Evolutionary conservation across 768 basidiomycete species (phyloP), one percentile per base, ranked within the genome.

Genomic region (Sistotremastrum suecicum): DNA sequence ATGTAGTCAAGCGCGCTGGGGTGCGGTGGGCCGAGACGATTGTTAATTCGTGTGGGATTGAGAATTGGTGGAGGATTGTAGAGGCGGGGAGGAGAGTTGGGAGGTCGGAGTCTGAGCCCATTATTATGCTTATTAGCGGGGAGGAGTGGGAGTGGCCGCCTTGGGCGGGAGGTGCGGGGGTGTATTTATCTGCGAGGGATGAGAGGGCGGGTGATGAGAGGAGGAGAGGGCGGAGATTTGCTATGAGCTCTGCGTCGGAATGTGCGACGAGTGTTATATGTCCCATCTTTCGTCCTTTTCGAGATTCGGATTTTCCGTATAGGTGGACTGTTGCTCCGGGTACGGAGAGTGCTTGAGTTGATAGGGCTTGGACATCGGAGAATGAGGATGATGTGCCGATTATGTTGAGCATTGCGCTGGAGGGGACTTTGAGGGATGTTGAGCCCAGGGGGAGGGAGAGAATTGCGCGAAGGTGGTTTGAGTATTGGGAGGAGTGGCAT

Each of bases 71-170:
- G 12, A 98, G 74, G 47, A 95, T 79, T 39, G 71, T 76, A 0
- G 94, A 84, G 10, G 86, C 88, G 4, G 90, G 83, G 10, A 86
- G 71, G 83, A 99, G 91, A 12, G 81, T 78, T 0, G 89, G 86
- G n/a, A 99, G 67, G 60, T 99, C 95, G 9, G 94, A 97, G 63
- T 98, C 94, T 7, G 90, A 94, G 11, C 95, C 95, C 95, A 98
- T 99, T 60, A 99, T 91, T 48, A 99, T 74, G 1, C 86, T 83
- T 0, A 97, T 86, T 7, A 97, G 70, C 5, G 94, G 91, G 43
- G 76, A 67, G 0, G 63, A 58, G 56, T 80, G 73, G 5, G 87
- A 74, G 57, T 73, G 68, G 1, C 75, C 75, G 2, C 69, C 65
- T 1, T 70, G 64, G 2, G 54, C 45, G 1, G 70, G 67, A 0